Conservation (phyloP, 2,329 filamentous ascomycete species). For the Oidium heveae region DNA sequence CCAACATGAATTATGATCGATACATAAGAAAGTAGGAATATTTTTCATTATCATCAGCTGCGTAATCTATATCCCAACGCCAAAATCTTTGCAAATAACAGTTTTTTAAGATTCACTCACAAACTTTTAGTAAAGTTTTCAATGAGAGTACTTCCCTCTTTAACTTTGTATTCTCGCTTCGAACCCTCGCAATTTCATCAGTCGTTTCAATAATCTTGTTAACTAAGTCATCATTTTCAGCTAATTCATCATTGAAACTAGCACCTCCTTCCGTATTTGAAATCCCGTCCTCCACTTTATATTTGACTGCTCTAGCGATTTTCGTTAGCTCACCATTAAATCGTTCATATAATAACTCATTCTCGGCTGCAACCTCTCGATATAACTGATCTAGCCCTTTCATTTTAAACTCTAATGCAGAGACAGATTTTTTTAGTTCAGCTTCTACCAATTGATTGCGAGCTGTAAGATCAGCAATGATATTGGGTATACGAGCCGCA, state of each 20-base stretch:
- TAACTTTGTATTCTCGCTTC: slow-evolving; percentile 65
- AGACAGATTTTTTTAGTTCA: slow-evolving; percentile 47
- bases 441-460: slow-evolving; percentile 37
- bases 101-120: slow-evolving; percentile 17
- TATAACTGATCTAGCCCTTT: slow-evolving; percentile 72
- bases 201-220: slow-evolving; percentile 42
- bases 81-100: background rate
- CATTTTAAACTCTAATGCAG: slow-evolving; percentile 51
- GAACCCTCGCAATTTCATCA: slow-evolving; percentile 52
- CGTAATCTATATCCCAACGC: background rate
- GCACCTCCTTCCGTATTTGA: background rate
- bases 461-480: slow-evolving; percentile 31
- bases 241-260: slow-evolving; percentile 19
- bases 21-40: no score
- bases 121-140: slow-evolving; percentile 25
- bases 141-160: slow-evolving; percentile 47
- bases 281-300: slow-evolving; percentile 22
- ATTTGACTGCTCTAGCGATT: slow-evolving; percentile 51
- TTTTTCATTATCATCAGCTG: no score
- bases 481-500: slow-evolving; percentile 36
- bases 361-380: slow-evolving; percentile 69
- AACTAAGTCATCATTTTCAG: slow-evolving; percentile 58
- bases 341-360: slow-evolving; percentile 72
- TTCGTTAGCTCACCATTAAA: slow-evolving; percentile 81
- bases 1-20: no score